Evolutionary conservation across 1,284 basidiomycete species (phyloP).

Genomic region (Testicularia cyperi): DNA sequence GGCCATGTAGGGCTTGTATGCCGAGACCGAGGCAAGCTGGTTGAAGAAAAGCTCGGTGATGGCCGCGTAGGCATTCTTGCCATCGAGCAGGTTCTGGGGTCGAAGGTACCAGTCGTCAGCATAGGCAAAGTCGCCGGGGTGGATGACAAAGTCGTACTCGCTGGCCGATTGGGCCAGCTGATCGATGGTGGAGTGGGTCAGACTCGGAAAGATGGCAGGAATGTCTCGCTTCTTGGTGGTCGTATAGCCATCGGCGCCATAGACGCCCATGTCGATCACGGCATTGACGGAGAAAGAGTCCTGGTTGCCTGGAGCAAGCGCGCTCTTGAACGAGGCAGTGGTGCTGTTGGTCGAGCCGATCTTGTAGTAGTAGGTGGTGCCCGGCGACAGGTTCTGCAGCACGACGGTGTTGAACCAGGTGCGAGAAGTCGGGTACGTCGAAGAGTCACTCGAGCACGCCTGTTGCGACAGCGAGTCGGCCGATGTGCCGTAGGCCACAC

Average conservation of each 20-base stretch:
- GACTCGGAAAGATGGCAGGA: constrained; percentile 15
- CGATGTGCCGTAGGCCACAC: constrained; percentile 32
- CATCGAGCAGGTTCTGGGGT: constrained; percentile 26
- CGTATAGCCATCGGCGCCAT: constrained; percentile 57
- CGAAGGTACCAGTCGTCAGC: constrained; percentile 58
- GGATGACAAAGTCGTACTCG: constrained; percentile 35
- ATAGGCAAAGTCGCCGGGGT: constrained; percentile 60
- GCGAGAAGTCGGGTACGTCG: constrained; percentile 42
- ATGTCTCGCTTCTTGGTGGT: constrained; percentile 35
- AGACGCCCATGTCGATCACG: constrained; percentile 60
- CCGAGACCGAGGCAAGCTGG: constrained; percentile 56
- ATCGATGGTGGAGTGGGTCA: constrained; percentile 33
- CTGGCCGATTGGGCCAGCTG: constrained; percentile 13
- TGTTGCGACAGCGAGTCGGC: constrained; percentile 2
- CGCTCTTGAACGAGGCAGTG: constrained; percentile 22
- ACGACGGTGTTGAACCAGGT: constrained; percentile 43
- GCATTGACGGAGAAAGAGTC: constrained; percentile 50
- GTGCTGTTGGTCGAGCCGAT: constrained; percentile 33
- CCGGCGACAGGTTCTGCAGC: constrained; percentile 20
- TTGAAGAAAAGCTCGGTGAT: constrained; percentile 60
- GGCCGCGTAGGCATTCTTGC: constrained; percentile 26
- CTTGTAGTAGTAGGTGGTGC: constrained; percentile 46
- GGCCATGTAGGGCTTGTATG: constrained; percentile 45
- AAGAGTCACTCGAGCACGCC: constrained; percentile 25
- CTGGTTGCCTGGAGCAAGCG: constrained; percentile 13